Evolutionary conservation across 495 filamentous ascomycete genomes (phyloP).

Genomic region (Daldinia vernicosa): DNA sequence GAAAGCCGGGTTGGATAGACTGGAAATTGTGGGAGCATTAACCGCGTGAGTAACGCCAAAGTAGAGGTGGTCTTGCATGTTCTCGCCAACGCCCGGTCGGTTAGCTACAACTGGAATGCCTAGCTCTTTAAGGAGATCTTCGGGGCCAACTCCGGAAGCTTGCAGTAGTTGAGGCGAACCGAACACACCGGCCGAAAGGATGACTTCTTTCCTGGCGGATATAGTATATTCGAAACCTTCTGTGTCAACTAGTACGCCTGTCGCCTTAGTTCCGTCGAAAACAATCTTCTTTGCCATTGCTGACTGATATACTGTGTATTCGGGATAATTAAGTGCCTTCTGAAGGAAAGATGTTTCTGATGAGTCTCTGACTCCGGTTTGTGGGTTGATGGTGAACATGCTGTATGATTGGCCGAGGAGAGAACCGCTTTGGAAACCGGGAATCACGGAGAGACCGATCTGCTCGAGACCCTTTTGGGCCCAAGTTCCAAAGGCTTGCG

Average conservation of each 20-base stretch:
- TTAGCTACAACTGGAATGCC: constrained; percentile 55
- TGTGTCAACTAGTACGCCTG: constrained; percentile 27
- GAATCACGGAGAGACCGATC: constrained; percentile 51
- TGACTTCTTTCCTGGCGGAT: constrained; percentile 53
- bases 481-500: constrained; percentile 55
- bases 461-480: constrained; percentile 42
- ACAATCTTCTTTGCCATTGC: constrained; percentile 51
- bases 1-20: neutral
- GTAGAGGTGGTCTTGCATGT: constrained; percentile 55
- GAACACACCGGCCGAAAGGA: constrained; percentile 58
- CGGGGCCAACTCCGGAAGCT: constrained; percentile 63
- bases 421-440: constrained; percentile 48
- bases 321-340: constrained; percentile 35
- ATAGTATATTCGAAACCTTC: constrained; percentile 24
- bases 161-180: constrained; percentile 63
- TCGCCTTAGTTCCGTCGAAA: constrained; percentile 42
- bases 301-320: constrained; percentile 45
- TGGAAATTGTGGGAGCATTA: constrained; percentile 40
- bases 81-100: constrained; percentile 60
- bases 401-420: constrained; percentile 45
- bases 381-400: constrained; percentile 44
- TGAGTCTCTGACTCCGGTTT: constrained; percentile 37
- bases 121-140: constrained; percentile 46
- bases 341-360: constrained; percentile 41
- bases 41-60: constrained; percentile 41